Percentiles rank a stretch among this genome's conserved stretches.
Evolutionary conservation across 345 rosid genomes (phyloP).

Genomic region (Sapria himalayana): DNA sequence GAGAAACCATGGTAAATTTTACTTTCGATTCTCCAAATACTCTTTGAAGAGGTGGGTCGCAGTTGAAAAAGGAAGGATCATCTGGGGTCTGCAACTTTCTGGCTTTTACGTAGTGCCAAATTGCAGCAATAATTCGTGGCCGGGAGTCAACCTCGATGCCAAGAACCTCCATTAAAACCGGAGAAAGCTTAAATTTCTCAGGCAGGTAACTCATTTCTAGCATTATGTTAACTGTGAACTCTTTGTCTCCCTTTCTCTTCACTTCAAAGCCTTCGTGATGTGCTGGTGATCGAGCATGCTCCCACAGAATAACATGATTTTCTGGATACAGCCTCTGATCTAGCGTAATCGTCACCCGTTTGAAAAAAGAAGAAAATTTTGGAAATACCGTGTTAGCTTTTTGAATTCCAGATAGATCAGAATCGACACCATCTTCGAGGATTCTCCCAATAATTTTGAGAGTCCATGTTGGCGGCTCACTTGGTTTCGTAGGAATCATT

Average conservation of each 20-base stretch:
- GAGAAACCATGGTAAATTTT: slow-evolving; percentile 81
- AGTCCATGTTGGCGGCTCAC: slow-evolving; percentile 89
- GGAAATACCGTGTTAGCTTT: slow-evolving; percentile 51
- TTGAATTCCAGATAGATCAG: slow-evolving; percentile 82
- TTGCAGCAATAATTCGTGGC: slow-evolving; percentile 87
- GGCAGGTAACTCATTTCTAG: slow-evolving; percentile 88
- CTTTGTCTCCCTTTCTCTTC: slow-evolving; percentile 88
- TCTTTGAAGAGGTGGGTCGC: slow-evolving; percentile 71
- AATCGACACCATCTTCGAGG: slow-evolving; percentile 85
- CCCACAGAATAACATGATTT: slow-evolving; percentile 71
- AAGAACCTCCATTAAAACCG: slow-evolving; percentile 76
- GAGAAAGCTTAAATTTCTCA: slow-evolving; percentile 86
- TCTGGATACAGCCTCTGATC: slow-evolving; percentile 93
- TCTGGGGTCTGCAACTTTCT: slow-evolving; percentile 79
- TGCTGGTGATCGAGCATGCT: slow-evolving; percentile 71
- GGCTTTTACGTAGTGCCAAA: slow-evolving; percentile 98
- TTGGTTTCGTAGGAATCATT: slow-evolving; percentile 58
- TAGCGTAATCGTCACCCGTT: slow-evolving; percentile 59
- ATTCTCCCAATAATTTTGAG: slow-evolving; percentile 84
- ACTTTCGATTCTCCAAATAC: slow-evolving; percentile 81
- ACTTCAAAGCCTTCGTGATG: slow-evolving; percentile 96
- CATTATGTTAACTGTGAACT: slow-evolving; percentile 50
- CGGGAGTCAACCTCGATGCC: slow-evolving; percentile 93
- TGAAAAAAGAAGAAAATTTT: slow-evolving; percentile 81
- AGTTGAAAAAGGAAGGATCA: slow-evolving; percentile 66